Evolutionary conservation across 2,329 filamentous ascomycete species (phyloP).

Genomic region (Trichoderma asperellum): DNA sequence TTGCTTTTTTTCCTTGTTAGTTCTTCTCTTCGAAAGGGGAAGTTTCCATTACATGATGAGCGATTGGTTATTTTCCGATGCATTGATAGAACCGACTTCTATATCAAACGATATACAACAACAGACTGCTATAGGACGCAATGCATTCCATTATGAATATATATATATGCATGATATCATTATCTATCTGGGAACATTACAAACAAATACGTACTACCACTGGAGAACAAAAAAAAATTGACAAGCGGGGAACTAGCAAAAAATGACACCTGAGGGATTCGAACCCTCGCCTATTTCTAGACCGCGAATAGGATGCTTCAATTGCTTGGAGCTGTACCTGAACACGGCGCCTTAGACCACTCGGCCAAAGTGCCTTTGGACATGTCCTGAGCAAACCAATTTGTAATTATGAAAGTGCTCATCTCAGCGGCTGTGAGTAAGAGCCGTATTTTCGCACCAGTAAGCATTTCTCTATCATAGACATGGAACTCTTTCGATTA

Average conservation of each 20-base stretch:
- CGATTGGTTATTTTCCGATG: neutral
- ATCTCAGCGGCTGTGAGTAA: neutral
- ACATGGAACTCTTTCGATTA: neutral
- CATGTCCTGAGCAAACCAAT: neutral
- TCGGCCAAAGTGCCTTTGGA: conserved; percentile 37
- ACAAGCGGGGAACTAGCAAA: neutral
- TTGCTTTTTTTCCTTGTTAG: neutral
- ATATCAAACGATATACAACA: neutral
- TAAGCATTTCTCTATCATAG: neutral
- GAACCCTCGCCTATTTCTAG: conserved; percentile 41
- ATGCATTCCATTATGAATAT: neutral
- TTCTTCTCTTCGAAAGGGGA: neutral
- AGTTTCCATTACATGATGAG: conserved; percentile 7
- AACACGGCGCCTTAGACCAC: conserved; percentile 36
- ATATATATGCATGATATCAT: neutral
- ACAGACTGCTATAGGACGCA: neutral
- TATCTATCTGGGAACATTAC: neutral
- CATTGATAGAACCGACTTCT: conserved; percentile 1
- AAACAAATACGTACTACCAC: neutral
- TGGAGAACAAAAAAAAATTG: neutral
- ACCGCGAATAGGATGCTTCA: conserved; percentile 33
- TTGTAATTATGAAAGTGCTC: neutral
- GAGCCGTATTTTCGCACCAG: neutral
- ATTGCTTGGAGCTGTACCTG: conserved; percentile 23
- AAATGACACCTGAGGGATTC: conserved; percentile 41